Evolutionary conservation across 108 stramenopile species (phyloP), one percentile per base, ranked within the genome.

Genomic region (Cyclostephanos tholiformis): DNA sequence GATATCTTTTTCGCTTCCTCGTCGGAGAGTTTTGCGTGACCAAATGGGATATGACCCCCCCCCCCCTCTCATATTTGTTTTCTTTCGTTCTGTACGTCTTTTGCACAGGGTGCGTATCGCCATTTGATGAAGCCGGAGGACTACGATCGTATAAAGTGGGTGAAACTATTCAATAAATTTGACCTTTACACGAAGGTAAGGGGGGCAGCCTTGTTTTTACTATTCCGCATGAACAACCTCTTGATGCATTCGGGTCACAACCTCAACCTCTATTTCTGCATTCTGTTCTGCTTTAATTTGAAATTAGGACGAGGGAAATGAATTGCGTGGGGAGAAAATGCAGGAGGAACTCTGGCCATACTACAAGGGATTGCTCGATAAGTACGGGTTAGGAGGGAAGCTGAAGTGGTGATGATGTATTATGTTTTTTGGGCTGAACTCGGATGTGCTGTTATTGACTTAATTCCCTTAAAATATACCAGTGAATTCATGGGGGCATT

Each of bases 291-390:
- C 9, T 8, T 41, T 41, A 10, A 41, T 9, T 41, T 41, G 1
- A 12, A 41, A 12, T 8, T 12, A 93, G 62, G 86, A 88, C 73
- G 85, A 87, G n/a, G 78, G 77, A 17, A 84, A 86, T 44, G 85
- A 84, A 20, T 58, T 87, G 60, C 69, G 88, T 17, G 75, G 70
- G 8, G 75, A 80, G 17, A 71, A 55, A n/a, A 66, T 72, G 59
- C 66, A 82, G 53, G 83, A 89, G 58, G 75, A 74, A 29, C 80
- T 93, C 10, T 93, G 88, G 89, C 88, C 87, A 4, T 88, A 89
- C 58, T 91, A 93, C 66, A 43, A 63, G 50, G 67, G 66, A 29
- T 72, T 93, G 41, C 73, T 93, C 46, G 86, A 88, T 43, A 93
- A 91, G 77, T 93, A 87, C 51, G 78, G 83, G 12, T 66, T 90